Percentiles rank a stretch among this genome's conserved stretches.
Conservation (phyloP, 2,329 filamentous ascomycete species). For the Monilinia laxa region DNA sequence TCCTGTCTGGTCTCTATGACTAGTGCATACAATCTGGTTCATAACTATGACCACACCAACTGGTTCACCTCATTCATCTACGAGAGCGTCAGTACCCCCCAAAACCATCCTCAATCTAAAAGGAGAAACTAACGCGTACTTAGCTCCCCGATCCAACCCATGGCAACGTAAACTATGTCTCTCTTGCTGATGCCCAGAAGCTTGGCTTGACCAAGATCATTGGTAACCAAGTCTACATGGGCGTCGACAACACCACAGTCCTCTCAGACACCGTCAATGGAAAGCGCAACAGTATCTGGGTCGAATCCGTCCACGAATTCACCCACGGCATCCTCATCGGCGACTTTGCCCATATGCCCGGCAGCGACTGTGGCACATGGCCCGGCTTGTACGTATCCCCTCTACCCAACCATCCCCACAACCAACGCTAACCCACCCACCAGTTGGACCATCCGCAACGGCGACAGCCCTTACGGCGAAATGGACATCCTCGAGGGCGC, state of each 20-base stretch:
- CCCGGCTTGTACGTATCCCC: conserved; percentile 55
- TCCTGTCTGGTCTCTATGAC: background rate
- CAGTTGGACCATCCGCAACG: conserved; percentile 34
- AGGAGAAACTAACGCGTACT: background rate
- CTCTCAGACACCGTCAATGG: conserved; percentile 40
- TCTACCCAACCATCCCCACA: conserved; percentile 8
- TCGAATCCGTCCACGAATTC: conserved; percentile 63
- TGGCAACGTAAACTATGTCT: conserved; percentile 41
- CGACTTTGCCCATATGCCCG: conserved; percentile 72
- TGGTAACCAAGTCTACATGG: conserved; percentile 58
- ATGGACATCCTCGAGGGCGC: conserved; percentile 51
- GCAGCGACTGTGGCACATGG: conserved; percentile 71
- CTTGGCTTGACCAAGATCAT: conserved; percentile 57
- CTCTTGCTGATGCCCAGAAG: conserved; percentile 49
- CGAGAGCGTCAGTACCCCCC: conserved; percentile 24
- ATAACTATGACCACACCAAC: conserved; percentile 31
- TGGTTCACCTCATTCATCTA: conserved; percentile 32
- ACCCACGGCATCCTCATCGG: conserved; percentile 66
- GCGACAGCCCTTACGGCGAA: conserved; percentile 31
- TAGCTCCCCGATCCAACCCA: conserved; percentile 32
- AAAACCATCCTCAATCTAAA: background rate
- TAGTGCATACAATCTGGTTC: conserved; percentile 27
- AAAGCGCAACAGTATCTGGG: conserved; percentile 59
- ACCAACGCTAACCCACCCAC: conserved; percentile 1
- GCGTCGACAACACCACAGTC: conserved; percentile 32